Evolutionary conservation across 2,329 filamentous ascomycete genomes (phyloP).

Genomic region (Mycosphaerella arachidis): DNA sequence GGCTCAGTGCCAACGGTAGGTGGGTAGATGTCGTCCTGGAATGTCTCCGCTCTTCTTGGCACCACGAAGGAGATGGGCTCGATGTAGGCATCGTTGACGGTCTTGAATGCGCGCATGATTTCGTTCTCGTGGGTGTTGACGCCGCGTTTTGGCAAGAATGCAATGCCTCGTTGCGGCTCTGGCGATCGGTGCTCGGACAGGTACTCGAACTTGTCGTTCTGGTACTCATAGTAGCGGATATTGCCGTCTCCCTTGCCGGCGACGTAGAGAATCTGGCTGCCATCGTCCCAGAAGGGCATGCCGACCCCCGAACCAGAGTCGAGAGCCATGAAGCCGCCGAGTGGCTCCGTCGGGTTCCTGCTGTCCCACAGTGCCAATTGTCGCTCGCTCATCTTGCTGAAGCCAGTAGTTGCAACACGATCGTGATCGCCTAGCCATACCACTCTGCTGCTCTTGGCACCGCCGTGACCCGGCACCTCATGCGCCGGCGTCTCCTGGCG

Average conservation of each 20-base stretch:
- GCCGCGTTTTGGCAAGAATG: slow-evolving; percentile 89
- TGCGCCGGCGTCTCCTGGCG: slow-evolving; percentile 84
- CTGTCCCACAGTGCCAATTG: slow-evolving; percentile 96
- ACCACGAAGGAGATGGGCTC: slow-evolving; percentile 98
- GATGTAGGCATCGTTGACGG: slow-evolving; percentile 87
- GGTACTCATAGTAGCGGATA: slow-evolving; percentile 97
- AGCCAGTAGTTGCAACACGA: slow-evolving; percentile 90
- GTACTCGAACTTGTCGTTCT: slow-evolving; percentile 98
- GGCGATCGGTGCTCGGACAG: slow-evolving; percentile 95
- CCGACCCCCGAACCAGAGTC: slow-evolving; percentile 96
- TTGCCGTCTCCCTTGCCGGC: slow-evolving; percentile 98
- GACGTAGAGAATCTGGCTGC: slow-evolving; percentile 89
- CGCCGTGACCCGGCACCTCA: slow-evolving; percentile 78
- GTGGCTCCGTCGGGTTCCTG: slow-evolving; percentile 70
- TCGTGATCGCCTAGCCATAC: slow-evolving; percentile 98
- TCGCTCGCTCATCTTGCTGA: slow-evolving; percentile 96
- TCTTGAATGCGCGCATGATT: slow-evolving; percentile 93
- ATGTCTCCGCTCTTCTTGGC: slow-evolving; percentile 84
- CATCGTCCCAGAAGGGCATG: slow-evolving; percentile 99
- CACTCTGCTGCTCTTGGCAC: slow-evolving; percentile 94
- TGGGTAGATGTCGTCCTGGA: slow-evolving; percentile 96
- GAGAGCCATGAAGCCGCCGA: slow-evolving; percentile 83
- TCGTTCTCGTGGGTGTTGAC: slow-evolving; percentile 97
- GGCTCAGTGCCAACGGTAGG: slow-evolving; percentile 76
- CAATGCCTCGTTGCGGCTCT: slow-evolving; percentile 90